These are phyloP conservation scores for Meyerozyma smithsonii DNA, from an alignment of 1,139 yeast genomes.

Conservation along the genomic window DNA sequence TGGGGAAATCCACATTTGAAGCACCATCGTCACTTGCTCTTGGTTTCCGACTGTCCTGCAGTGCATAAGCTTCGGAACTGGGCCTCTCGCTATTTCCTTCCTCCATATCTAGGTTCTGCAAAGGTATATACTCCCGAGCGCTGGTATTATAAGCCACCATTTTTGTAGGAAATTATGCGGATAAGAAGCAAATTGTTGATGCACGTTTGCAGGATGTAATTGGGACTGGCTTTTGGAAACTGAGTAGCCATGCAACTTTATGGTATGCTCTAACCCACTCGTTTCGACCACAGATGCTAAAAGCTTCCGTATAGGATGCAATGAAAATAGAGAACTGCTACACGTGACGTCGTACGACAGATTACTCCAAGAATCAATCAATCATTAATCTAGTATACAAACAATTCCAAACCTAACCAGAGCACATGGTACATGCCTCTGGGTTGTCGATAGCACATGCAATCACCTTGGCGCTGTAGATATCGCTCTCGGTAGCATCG, in stretches of 20 bases:
- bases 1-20: neutral
- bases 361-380: neutral
- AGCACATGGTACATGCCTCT: constrained; percentile 98
- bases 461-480: constrained; percentile 86
- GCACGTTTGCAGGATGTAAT: no score
- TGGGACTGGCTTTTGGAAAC: no score
- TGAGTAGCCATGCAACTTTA: no score
- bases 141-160: neutral
- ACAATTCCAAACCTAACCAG: constrained; percentile 53
- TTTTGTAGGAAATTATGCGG: neutral
- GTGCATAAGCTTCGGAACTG: neutral
- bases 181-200: neutral
- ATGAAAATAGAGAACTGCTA: neutral
- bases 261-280: neutral
- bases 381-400: constrained; percentile 6
- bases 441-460: constrained; percentile 98
- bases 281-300: neutral
- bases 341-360: neutral
- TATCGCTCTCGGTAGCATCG: constrained; percentile 48
- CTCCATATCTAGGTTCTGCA: constrained; percentile 2
- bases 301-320: neutral
- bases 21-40: neutral
- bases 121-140: neutral
- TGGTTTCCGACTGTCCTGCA: neutral
- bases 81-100: neutral